phyloP scores from a whole-genome alignment of 345 rosid genomes.

The Brassica rapa region DNA sequence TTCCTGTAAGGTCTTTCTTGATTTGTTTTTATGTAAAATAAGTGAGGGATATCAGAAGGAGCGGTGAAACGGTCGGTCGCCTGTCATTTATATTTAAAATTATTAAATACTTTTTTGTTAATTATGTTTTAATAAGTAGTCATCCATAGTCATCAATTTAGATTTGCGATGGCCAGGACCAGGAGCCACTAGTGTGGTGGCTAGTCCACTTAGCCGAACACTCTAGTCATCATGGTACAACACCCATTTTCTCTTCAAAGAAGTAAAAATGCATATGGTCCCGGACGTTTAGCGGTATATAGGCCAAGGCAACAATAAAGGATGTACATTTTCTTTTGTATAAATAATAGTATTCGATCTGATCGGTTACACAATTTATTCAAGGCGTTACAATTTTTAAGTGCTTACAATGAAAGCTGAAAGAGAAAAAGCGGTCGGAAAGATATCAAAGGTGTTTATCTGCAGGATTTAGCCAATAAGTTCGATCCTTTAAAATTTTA shows the following conservation, averaged over 20 bases:
- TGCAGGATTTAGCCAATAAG: too few species aligned
- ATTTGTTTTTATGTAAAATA: slow-evolving; percentile 25
- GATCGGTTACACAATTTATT: too few species aligned
- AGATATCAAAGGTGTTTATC: too few species aligned
- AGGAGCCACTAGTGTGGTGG: not conserved
- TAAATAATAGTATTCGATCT: too few species aligned
- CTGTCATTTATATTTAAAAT: not conserved
- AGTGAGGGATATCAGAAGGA: slow-evolving; percentile 13
- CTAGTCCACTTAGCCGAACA: not conserved
- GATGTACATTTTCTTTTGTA: not conserved
- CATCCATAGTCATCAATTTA: not conserved
- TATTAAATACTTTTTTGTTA: not conserved
- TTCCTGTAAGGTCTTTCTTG: slow-evolving; percentile 11
- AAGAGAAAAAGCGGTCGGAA: too few species aligned
- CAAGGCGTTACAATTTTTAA: too few species aligned
- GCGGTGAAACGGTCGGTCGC: slow-evolving; percentile 40
- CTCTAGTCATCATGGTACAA: not conserved
- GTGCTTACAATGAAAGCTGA: too few species aligned
- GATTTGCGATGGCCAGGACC: not conserved
- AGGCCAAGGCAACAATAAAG: not conserved
- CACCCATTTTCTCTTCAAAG: not conserved
- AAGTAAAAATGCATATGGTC: not conserved
- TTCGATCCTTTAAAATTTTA: too few species aligned
- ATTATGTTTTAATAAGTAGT: not conserved
- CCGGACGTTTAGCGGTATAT: not conserved